These are phyloP conservation scores for Phytophthora syringae DNA, from an alignment of 352 stramenopile species.

Conservation along the genomic window DNA sequence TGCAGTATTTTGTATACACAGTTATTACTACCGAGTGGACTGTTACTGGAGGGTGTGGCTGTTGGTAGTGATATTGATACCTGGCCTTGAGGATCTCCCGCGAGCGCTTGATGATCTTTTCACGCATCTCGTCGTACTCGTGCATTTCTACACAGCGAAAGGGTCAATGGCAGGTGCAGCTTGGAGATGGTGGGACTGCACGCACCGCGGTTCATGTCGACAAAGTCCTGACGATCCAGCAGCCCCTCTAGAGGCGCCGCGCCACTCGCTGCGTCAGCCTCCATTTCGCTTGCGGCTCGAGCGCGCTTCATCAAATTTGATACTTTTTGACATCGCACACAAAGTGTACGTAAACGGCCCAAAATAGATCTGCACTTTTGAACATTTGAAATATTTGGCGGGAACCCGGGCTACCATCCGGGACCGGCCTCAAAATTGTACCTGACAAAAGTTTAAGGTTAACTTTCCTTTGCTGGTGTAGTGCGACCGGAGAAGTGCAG, in stretches of 20 bases:
- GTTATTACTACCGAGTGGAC: too few species aligned
- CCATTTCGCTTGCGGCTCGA: constrained; percentile 8
- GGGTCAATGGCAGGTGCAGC: neutral
- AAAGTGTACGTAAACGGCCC: neutral
- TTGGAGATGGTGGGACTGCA: neutral
- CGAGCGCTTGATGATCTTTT: constrained; percentile 95
- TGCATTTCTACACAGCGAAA: constrained; percentile 75
- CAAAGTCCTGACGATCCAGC: constrained; percentile 55
- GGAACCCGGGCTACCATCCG: too few species aligned
- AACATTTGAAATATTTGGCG: too few species aligned
- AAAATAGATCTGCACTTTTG: too few species aligned
- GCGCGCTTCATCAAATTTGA: constrained; percentile 34
- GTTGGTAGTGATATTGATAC: constrained; percentile 23
- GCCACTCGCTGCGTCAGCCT: constrained; percentile 10
- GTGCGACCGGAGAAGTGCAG: too few species aligned
- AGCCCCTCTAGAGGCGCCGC: constrained; percentile 13
- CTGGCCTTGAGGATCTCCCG: constrained; percentile 95
- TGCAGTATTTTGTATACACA: constrained; percentile 27
- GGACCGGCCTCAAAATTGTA: too few species aligned
- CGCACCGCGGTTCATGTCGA: constrained; percentile 57
- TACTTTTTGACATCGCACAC: neutral
- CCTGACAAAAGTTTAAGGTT: too few species aligned
- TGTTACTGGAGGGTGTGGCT: too few species aligned
- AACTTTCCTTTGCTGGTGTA: too few species aligned
- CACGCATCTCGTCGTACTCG: constrained; percentile 91